These are phyloP conservation scores for Iodosphaeria phyllophila DNA, from an alignment of 2,329 filamentous ascomycete genomes.

Conservation along the genomic window DNA sequence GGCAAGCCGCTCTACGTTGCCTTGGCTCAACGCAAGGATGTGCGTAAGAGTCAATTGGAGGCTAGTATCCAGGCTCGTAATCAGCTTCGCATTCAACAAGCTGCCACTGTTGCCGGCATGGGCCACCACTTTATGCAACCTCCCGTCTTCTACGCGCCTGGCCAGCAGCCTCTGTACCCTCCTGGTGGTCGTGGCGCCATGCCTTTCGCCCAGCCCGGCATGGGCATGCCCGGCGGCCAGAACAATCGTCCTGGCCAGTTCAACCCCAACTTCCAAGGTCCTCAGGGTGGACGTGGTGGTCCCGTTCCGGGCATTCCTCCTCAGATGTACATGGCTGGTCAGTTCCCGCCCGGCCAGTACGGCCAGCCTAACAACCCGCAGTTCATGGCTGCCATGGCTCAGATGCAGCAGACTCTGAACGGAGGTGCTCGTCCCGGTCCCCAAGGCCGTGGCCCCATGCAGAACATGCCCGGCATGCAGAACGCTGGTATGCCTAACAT, in stretches of 20 bases:
- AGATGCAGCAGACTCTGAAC: constrained; percentile 45
- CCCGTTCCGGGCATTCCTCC: constrained; percentile 65
- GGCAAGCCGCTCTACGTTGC: constrained; percentile 96
- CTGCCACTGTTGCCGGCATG: constrained; percentile 76
- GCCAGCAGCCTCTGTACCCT: constrained; percentile 55
- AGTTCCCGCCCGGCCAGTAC: constrained; percentile 66
- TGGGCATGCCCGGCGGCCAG: constrained; percentile 53
- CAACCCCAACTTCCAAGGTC: constrained; percentile 55
- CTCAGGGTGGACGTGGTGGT: constrained; percentile 74
- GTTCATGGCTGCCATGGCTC: constrained; percentile 68
- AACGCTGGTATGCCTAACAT: constrained; percentile 29
- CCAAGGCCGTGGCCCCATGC: constrained; percentile 53
- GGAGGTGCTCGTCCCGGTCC: constrained; percentile 37
- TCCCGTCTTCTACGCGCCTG: constrained; percentile 80
- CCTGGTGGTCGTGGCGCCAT: constrained; percentile 46
- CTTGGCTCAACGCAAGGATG: constrained; percentile 96
- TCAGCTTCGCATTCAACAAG: constrained; percentile 96
- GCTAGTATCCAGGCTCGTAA: constrained; percentile 98
- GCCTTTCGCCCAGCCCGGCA: constrained; percentile 44
- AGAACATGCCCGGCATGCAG: constrained; percentile 47
- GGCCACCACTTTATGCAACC: constrained; percentile 76
- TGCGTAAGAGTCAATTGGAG: constrained; percentile 97
- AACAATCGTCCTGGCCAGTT: constrained; percentile 75
- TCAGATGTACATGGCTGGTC: constrained; percentile 67
- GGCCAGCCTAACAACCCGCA: constrained; percentile 65